Evolutionary conservation across 2,329 filamentous ascomycete species (phyloP).

Genomic region (Fusarium aywerte): DNA sequence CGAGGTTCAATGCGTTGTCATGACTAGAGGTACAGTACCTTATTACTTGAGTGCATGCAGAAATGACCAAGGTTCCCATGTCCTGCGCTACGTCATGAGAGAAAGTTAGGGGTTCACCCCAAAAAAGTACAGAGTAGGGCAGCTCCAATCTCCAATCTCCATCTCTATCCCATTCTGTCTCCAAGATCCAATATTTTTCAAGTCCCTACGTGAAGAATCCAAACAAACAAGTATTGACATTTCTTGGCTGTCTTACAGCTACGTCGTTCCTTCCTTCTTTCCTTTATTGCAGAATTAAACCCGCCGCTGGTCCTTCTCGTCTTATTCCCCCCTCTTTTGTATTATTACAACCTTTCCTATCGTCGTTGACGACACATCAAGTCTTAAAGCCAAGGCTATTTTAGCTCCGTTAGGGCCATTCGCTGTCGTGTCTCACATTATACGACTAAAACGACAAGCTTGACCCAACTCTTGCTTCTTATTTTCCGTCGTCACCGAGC

Average conservation of each 20-base stretch:
- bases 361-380: slow-evolving; percentile 20
- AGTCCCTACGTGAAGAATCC: neutral
- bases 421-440: slow-evolving; percentile 18
- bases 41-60: slow-evolving; percentile 20
- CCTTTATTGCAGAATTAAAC: neutral
- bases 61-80: slow-evolving; percentile 23
- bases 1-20: neutral
- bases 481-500: slow-evolving; percentile 1
- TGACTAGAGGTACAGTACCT: neutral
- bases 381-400: slow-evolving; percentile 4
- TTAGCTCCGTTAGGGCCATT: neutral
- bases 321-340: neutral
- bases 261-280: slow-evolving; percentile 19
- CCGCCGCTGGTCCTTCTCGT: neutral
- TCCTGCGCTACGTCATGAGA: slow-evolving; percentile 26
- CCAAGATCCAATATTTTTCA: slow-evolving; percentile 1
- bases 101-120: slow-evolving; percentile 18
- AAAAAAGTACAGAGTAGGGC: neutral
- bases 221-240: slow-evolving; percentile 28
- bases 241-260: slow-evolving; percentile 25
- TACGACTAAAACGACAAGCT: slow-evolving; percentile 8
- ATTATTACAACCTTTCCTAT: neutral
- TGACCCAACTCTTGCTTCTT: slow-evolving; percentile 9
- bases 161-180: neutral
- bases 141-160: neutral